Base-by-base conservation (phyloP, 225 moss, liverwort and hornwort genomes). In the Neckera pumila region DNA sequence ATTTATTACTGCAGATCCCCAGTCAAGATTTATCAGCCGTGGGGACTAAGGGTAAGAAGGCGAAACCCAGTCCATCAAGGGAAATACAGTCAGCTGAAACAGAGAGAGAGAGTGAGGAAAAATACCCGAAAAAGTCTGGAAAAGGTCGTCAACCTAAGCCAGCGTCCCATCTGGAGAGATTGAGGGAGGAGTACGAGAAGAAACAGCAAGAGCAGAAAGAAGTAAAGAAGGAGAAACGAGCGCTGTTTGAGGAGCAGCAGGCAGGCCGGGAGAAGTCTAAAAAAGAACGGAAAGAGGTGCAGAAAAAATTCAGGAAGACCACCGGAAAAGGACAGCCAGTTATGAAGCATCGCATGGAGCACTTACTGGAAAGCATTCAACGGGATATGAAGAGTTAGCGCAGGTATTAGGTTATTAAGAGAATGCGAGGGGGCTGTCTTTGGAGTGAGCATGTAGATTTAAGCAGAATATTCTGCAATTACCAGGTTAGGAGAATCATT, bases 331-430 rank as follows among this genome's bases (percentile, higher is more conserved):
- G 97, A 34, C 97, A 98, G 89, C 96, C 95, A 23, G 93, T 98
- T 76, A 96, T 98, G 96, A 98, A 96, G 94, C 96, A 98, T 82
- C 95, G 96, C 2, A 91, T 98, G 92, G 94, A 96, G 87, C 94
- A 90, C 63, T 87, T 98, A 82, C 89, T 98, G 58, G 96, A 98
- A 51, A 93, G 88, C 40, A 91, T 98, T 82, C 93, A 96, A 85
- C 92, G 94, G 49, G 90, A 89, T 7, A 87, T 92, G 86, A 56
- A 86, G 71, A 76, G 83, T 28, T 92, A 90, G 90, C 72, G 82
- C 45, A 57, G 23, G 75, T 49, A 25, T 38, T 21, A 63, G 14
- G 11, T 58, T n/a, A 38, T 17, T 23, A 54, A 54, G 26, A n/a
- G 36, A n/a, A 54, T 26, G 57, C 38, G 57, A 57, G 79, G 27